These are phyloP conservation scores for Eutypa lata DNA, from an alignment of 2,329 filamentous ascomycete genomes.

Conservation along the genomic window DNA sequence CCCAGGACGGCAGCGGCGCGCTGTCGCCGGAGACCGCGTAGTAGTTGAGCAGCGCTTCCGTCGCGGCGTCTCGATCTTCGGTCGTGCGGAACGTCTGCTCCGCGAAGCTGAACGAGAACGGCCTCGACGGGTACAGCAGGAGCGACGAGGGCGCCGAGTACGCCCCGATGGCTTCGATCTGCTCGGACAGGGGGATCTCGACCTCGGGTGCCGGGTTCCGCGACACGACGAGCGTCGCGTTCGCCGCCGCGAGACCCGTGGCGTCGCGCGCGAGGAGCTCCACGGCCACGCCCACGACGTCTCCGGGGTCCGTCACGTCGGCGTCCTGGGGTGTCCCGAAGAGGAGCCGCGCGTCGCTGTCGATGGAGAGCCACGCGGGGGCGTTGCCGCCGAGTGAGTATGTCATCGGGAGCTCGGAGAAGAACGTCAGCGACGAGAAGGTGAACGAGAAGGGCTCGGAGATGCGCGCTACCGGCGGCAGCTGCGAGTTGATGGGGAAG, in stretches of 20 bases:
- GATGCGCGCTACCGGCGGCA: constrained; percentile 74
- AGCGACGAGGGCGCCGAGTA: constrained; percentile 60
- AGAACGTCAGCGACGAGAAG: constrained; percentile 73
- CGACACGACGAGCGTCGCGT: constrained; percentile 69
- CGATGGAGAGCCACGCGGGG: constrained; percentile 73
- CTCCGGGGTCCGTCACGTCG: constrained; percentile 45
- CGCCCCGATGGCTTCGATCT: constrained; percentile 56
- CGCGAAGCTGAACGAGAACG: constrained; percentile 53
- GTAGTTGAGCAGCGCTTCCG: constrained; percentile 54
- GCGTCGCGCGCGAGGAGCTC: constrained; percentile 67
- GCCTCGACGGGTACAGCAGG: constrained; percentile 49
- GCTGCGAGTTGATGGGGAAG: constrained; percentile 81
- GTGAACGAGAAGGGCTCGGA: constrained; percentile 65
- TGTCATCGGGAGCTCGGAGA: constrained; percentile 52
- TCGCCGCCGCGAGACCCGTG: constrained; percentile 60
- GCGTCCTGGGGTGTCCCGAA: constrained; percentile 64
- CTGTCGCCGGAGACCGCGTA: constrained; percentile 75
- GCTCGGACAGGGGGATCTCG: constrained; percentile 52
- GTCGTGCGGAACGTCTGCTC: constrained; percentile 60
- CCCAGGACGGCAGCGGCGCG: constrained; percentile 82
- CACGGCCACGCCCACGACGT: constrained; percentile 59
- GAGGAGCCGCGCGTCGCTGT: constrained; percentile 61
- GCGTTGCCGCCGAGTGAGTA: constrained; percentile 62
- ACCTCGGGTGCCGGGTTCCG: constrained; percentile 52
- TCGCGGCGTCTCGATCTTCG: constrained; percentile 26